Conservation (phyloP, 176 grass and related monocot species). For the Typha latifolia region DNA sequence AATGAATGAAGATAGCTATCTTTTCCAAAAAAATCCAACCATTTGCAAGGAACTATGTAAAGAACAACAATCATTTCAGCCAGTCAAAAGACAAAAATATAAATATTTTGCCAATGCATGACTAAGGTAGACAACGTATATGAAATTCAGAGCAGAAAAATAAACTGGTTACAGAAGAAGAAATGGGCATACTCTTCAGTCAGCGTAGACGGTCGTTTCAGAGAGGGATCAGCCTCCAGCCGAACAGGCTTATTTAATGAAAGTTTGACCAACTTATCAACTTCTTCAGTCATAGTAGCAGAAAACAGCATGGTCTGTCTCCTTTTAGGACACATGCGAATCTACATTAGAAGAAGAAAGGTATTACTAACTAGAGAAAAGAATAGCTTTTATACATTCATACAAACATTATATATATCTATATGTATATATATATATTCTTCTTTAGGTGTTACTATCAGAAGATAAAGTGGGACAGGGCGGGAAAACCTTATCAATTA, state of each 20-base stretch:
- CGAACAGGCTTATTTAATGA: constrained; percentile 88
- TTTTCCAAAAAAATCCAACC: too few relatives aligned
- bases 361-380: neutral
- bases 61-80: neutral
- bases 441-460: too few relatives aligned
- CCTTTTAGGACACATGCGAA: constrained; percentile 79
- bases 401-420: too few relatives aligned
- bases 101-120: neutral
- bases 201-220: constrained; percentile 66
- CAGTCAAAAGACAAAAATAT: neutral
- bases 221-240: constrained; percentile 80
- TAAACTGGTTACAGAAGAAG: constrained; percentile 10
- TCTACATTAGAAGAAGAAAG: constrained; percentile 28
- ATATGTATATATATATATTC: too few relatives aligned
- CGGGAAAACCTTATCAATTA: too few relatives aligned
- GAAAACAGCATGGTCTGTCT: constrained; percentile 96
- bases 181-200: constrained; percentile 70
- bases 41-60: too few relatives aligned
- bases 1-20: too few relatives aligned
- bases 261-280: constrained; percentile 69
- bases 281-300: constrained; percentile 93
- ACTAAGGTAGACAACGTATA: neutral
- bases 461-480: too few relatives aligned
- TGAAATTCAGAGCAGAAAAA: constrained; percentile 7
- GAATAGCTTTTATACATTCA: too few relatives aligned